These are phyloP conservation scores for Tolypocladium tropicale DNA, from an alignment of 2,329 filamentous ascomycete species.

Conservation along the genomic window DNA sequence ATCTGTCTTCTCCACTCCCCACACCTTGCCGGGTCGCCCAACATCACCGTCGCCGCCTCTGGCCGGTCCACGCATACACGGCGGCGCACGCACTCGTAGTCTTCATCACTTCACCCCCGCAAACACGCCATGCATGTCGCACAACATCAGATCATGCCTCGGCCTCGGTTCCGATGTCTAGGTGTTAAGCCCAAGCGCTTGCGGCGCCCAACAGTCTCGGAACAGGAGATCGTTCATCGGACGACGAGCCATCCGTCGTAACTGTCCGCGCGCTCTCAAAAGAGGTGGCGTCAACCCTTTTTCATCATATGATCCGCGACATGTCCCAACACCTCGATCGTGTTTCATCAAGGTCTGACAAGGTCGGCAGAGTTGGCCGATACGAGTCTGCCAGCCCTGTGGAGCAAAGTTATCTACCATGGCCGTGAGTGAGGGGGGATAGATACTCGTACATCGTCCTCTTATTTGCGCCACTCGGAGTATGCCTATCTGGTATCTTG, in stretches of 20 bases:
- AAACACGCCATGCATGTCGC: background rate
- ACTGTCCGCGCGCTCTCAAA: background rate
- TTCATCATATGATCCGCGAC: background rate
- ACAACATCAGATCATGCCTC: background rate
- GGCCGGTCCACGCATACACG: background rate
- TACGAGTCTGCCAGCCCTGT: background rate
- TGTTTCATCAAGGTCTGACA: background rate
- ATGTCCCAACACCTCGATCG: background rate
- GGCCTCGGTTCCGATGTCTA: background rate
- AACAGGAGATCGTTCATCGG: background rate
- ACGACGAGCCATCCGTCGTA: background rate
- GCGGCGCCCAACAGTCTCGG: background rate
- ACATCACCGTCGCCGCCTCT: background rate
- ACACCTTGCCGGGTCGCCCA: background rate
- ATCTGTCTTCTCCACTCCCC: background rate
- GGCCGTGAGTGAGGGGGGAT: too few relatives aligned
- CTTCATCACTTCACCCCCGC: background rate
- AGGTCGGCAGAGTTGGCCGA: background rate
- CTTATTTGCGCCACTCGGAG: too few relatives aligned
- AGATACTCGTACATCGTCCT: too few relatives aligned
- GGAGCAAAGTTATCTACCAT: background rate
- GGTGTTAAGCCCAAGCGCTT: background rate
- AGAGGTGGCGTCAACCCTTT: background rate
- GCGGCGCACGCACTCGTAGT: background rate
- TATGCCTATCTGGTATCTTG: too few relatives aligned